phyloP scores from a whole-genome alignment of 176 grass and related monocot genomes.

The Triticum turgidum region DNA sequence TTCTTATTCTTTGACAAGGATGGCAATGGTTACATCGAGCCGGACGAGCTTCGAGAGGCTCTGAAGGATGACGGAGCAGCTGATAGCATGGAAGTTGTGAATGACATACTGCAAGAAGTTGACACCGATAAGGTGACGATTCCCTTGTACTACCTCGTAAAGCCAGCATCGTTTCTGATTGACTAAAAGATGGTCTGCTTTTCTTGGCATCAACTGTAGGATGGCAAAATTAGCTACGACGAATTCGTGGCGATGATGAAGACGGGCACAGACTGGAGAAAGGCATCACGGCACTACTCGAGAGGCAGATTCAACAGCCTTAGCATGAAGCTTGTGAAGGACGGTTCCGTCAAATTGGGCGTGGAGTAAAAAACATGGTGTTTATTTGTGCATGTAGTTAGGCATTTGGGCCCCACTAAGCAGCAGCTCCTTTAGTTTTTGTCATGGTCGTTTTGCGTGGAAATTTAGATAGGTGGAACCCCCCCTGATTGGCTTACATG shows the following conservation, averaged over 20 bases:
- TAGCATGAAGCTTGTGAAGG: constrained; percentile 94
- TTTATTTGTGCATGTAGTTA: constrained; percentile 45
- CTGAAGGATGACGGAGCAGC: constrained; percentile 70
- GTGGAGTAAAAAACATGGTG: constrained; percentile 50
- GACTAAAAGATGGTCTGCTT: constrained; percentile 5
- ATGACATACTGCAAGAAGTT: constrained; percentile 96
- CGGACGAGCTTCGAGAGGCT: constrained; percentile 82
- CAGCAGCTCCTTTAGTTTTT: constrained; percentile 24
- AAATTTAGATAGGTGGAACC: constrained; percentile 57
- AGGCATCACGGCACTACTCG: constrained; percentile 97
- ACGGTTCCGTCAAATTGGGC: constrained; percentile 88
- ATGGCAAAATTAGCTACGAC: constrained; percentile 97
- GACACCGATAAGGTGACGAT: constrained; percentile 87
- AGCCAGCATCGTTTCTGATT: not conserved
- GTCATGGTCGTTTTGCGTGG: constrained; percentile 52
- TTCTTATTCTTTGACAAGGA: constrained; percentile 98
- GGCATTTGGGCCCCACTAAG: constrained; percentile 46
- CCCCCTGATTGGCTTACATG: constrained; percentile 51
- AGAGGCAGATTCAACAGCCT: constrained; percentile 99
- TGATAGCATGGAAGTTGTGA: constrained; percentile 90
- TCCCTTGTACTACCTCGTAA: not conserved
- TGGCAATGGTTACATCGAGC: constrained; percentile 88
- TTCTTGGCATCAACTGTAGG: constrained; percentile 48
- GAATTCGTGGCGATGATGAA: constrained; percentile 99
- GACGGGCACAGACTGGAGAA: constrained; percentile 98